A percentile compares a stretch with the other conserved stretches of the same genome.
Conservation (phyloP, 2,329 filamentous ascomycete genomes). For the Fusarium floridanum region DNA sequence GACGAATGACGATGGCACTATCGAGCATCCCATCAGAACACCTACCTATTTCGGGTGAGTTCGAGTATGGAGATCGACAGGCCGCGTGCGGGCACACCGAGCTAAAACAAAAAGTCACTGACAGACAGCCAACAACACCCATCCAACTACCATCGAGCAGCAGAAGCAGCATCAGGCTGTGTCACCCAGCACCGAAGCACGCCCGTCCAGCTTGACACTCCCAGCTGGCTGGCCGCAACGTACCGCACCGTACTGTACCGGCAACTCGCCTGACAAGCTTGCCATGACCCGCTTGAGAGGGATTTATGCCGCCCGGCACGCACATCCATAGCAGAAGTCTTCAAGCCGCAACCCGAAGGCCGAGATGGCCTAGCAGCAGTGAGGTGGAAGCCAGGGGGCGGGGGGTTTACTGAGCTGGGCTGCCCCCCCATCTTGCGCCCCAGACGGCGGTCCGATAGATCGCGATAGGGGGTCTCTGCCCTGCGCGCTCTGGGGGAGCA, state of each 20-base stretch:
- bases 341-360: slow-evolving; percentile 1
- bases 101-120: slow-evolving; percentile 1
- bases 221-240: neutral
- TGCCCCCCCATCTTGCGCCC: slow-evolving; percentile 28
- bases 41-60: slow-evolving; percentile 16
- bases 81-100: slow-evolving; percentile 14
- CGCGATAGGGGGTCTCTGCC: slow-evolving; percentile 24
- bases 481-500: slow-evolving; percentile 5
- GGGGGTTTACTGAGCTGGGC: slow-evolving; percentile 8
- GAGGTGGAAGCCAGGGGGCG: neutral
- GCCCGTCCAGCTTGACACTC: neutral
- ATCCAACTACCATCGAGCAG: neutral
- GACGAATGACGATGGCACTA: slow-evolving; percentile 14
- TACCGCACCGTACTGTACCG: neutral
- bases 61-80: slow-evolving; percentile 26
- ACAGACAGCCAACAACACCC: slow-evolving; percentile 16
- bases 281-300: slow-evolving; percentile 6
- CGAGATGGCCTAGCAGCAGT: neutral
- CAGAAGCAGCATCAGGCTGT: slow-evolving; percentile 9
- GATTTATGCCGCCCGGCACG: neutral
- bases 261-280: neutral
- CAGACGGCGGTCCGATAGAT: slow-evolving; percentile 34
- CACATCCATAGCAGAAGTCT: neutral
- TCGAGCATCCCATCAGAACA: slow-evolving; percentile 10
- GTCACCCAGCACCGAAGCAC: neutral